These are phyloP conservation scores for Lactarius trivialis DNA, from an alignment of 768 basidiomycete genomes.

Conservation along the genomic window DNA sequence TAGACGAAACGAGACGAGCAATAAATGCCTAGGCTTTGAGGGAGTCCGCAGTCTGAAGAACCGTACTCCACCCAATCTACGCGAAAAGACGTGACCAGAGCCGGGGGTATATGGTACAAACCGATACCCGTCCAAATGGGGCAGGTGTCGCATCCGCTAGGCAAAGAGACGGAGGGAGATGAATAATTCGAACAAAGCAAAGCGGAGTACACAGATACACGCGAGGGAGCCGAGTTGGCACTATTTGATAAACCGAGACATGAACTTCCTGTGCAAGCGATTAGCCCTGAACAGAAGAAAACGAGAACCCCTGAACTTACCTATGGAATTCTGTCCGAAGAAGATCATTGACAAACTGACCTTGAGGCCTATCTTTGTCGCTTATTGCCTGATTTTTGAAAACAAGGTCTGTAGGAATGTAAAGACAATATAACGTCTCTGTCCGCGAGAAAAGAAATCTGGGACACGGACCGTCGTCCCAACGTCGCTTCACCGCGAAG, in stretches of 20 bases:
- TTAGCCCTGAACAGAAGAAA: conserved; percentile 5
- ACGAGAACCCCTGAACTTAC: conserved; percentile 40
- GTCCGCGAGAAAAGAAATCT: neutral
- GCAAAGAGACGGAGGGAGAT: neutral
- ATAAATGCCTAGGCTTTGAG: neutral
- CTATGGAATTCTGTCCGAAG: conserved; percentile 91
- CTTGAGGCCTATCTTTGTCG: conserved; percentile 52
- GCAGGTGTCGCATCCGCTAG: neutral
- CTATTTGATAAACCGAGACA: conserved; percentile 88
- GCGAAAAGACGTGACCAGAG: neutral
- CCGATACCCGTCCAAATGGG: neutral
- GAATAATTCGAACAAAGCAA: neutral
- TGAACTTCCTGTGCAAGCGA: conserved; percentile 65
- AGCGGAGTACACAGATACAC: conserved; percentile 2
- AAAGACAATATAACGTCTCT: neutral
- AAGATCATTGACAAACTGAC: conserved; percentile 93
- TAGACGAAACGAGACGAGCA: neutral
- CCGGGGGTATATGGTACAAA: neutral
- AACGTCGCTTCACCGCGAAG: conserved; percentile 87
- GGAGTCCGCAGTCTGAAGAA: neutral
- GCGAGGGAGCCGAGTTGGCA: neutral
- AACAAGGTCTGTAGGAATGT: conserved; percentile 64
- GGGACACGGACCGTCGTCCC: conserved; percentile 83
- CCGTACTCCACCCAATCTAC: neutral
- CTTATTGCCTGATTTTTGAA: conserved; percentile 97